A percentile compares a stretch with the other conserved stretches of the same genome.
Conservation (phyloP, 495 filamentous ascomycete genomes). For the Rhizodiscina lignyota region DNA sequence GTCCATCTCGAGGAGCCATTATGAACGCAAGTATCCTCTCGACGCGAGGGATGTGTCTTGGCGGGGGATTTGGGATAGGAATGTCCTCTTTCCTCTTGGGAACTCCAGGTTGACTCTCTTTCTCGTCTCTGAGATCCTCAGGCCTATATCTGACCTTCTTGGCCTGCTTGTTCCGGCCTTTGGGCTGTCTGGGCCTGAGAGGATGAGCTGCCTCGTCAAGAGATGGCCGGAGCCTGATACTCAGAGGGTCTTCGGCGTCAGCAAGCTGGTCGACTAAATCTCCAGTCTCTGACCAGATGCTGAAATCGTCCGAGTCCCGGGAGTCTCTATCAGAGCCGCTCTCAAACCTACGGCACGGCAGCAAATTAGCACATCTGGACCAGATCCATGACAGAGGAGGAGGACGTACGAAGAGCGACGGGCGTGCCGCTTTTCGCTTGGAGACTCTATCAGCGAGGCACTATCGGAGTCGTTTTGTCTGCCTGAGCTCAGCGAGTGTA, state of each 20-base stretch:
- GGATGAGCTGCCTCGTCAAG: conserved; percentile 36
- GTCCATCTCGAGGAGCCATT: conserved; percentile 64
- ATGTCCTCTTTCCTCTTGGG: conserved; percentile 60
- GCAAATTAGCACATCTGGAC: too few relatives aligned
- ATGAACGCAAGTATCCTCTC: conserved; percentile 59
- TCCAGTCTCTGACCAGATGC: conserved; percentile 79
- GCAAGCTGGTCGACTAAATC: conserved; percentile 83
- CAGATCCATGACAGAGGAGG: too few relatives aligned
- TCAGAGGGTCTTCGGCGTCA: conserved; percentile 61
- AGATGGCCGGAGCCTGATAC: conserved; percentile 42
- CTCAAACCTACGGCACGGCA: too few relatives aligned
- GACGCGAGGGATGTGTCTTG: conserved; percentile 39
- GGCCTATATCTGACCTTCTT: conserved; percentile 37
- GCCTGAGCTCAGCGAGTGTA: conserved; percentile 32
- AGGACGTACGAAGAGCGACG: conserved; percentile 27
- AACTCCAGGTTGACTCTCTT: conserved; percentile 26
- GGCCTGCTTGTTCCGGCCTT: conserved; percentile 16
- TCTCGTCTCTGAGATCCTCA: conserved; percentile 7
- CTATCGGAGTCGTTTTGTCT: conserved; percentile 20
- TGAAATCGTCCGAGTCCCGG: conserved; percentile 55
- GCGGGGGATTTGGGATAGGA: conserved; percentile 52
- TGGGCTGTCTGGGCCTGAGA: conserved; percentile 24
- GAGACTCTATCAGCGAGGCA: conserved; percentile 22
- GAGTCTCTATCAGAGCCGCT: conserved; percentile 16
- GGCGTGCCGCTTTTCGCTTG: conserved; percentile 32